Base-by-base conservation (phyloP, 2,329 filamentous ascomycete genomes). In the Elsinoe batatas region DNA sequence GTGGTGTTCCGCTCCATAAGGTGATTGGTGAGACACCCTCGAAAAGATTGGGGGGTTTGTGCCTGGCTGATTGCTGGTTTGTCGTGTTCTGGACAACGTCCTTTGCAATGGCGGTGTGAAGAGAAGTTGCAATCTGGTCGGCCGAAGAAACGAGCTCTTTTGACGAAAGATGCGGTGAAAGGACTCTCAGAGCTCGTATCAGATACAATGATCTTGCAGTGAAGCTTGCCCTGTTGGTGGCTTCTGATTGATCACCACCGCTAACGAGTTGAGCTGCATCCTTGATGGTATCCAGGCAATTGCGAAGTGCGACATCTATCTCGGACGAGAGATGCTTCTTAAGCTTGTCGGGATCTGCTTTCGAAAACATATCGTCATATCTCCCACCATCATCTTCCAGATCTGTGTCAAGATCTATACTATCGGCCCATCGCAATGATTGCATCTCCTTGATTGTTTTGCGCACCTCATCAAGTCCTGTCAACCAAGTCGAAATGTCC, bases 1-100 rank as follows among this genome's bases (percentile, higher is more conserved):
- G 75, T 0, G 87, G 87, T 36, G 80, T 75, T 0, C 87, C 87
- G 66, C 94, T 89, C 91, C 91, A 96, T 0, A 96, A 74, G 0
- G 80, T 76, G 53, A 83, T 77, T 5, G 84, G 83, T 1, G 78
- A 76, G 0, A 87, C 76, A 26, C 64, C 54, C 12, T 33, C 12
- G 46, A 61, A 59, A 5, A 30, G 26, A 30, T 30, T 7, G 26
- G 26, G 4, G 7, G 7, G 26, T 5, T 8, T 30, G 7, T 30
- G 7, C 7, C 8, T 30, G 8, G 26, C 5, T 5, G 7, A 30
- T 7, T 7, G 26, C 4, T 30, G 26, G 7, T 30, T 36, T 33
- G 6, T 26, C 15, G 5, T 56, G 12, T 35, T 56, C 50, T 56
- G 46, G 0, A 78, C 73, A 1, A 86, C 76, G 26, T 78, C 71